Evolutionary conservation across 176 grass and related monocot species (phyloP), one percentile per base, ranked within the genome.

Genomic region (Carex parvula): DNA sequence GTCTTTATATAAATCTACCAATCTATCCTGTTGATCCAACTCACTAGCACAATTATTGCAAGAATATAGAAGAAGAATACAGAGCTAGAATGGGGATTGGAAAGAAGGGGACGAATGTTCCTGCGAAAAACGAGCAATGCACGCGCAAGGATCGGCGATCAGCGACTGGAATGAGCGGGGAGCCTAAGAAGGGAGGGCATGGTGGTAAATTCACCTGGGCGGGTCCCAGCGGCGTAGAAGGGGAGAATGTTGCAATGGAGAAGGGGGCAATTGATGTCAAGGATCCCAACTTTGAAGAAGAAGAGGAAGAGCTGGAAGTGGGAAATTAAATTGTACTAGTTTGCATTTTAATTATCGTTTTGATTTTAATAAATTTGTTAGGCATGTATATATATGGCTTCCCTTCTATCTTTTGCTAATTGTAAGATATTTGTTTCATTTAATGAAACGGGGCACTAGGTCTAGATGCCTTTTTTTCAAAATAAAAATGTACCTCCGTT

Each of bases 131-230:
- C 4, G 79, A 80, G 24, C 84, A 89, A 18, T 32, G 13, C 24
- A 18, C 53, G 32, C 88, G 90, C 26, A 93, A 91, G 85, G 95
- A 98, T 80, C 91, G 95, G 87, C 87, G 90, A 79, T 98, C 92
- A 12, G 88, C 82, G 52, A 78, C 91, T 8, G 92, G 95, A 18
- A 89, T 94, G 91, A 98, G 30, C 87, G 92, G 95, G 22, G 89
- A 87, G 29, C 87, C 92, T 60, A 98, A 94, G 89, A 98, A 98
- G 80, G 92, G 95, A 79, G 92, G 95, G 37, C 91, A 94, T 69
- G 95, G 95, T 60, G 95, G 92, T 50, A 98, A 94, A 86, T 98
- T 94, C 91, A 98, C 95, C 22, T 98, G 95, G 95, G 95, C 88
- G 70, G 95, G 95, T 80, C 64, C 88, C 56, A 81, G 87, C 56